Evolutionary conservation across 768 basidiomycete genomes (phyloP).

Genomic region (Hygrophorus pudorinus): DNA sequence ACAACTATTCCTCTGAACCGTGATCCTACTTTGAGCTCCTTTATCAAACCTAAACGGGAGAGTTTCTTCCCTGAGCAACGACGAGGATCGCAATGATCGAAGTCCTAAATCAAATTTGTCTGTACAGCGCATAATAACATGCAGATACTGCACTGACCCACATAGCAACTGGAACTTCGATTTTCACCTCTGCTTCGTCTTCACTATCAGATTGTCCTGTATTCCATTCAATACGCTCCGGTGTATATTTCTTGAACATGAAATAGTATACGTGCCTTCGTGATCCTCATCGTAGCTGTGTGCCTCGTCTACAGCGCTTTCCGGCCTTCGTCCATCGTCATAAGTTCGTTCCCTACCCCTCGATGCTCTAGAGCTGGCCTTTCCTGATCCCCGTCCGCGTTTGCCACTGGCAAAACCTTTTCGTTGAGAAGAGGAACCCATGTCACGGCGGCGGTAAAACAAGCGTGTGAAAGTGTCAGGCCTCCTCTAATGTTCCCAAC

Average conservation of each 20-base stretch:
- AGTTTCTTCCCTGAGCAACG: slow-evolving; percentile 81
- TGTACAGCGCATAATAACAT: not conserved
- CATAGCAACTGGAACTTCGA: slow-evolving; percentile 84
- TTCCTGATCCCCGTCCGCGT: not conserved
- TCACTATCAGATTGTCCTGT: slow-evolving; percentile 17
- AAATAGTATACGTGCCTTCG: too few relatives aligned
- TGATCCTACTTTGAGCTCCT: slow-evolving; percentile 72
- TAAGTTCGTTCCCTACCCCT: not conserved
- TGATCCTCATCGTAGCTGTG: too few relatives aligned
- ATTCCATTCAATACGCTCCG: slow-evolving; percentile 27
- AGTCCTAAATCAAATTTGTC: slow-evolving; percentile 54
- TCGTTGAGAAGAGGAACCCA: not conserved
- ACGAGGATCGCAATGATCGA: slow-evolving; percentile 94
- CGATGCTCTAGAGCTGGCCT: not conserved
- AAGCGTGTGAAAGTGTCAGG: not conserved
- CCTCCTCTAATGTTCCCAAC: slow-evolving; percentile 53
- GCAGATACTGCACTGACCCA: slow-evolving; percentile 56
- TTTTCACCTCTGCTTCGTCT: slow-evolving; percentile 23
- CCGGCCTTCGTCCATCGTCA: slow-evolving; percentile 29
- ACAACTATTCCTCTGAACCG: slow-evolving; percentile 89
- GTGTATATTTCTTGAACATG: slow-evolving; percentile 16
- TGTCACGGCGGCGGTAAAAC: too few relatives aligned
- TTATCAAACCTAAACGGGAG: slow-evolving; percentile 74
- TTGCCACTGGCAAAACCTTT: not conserved
- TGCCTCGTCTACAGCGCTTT: slow-evolving; percentile 42